phyloP scores from a whole-genome alignment of 2,329 filamentous ascomycete species.

The Clonostachys solani region DNA sequence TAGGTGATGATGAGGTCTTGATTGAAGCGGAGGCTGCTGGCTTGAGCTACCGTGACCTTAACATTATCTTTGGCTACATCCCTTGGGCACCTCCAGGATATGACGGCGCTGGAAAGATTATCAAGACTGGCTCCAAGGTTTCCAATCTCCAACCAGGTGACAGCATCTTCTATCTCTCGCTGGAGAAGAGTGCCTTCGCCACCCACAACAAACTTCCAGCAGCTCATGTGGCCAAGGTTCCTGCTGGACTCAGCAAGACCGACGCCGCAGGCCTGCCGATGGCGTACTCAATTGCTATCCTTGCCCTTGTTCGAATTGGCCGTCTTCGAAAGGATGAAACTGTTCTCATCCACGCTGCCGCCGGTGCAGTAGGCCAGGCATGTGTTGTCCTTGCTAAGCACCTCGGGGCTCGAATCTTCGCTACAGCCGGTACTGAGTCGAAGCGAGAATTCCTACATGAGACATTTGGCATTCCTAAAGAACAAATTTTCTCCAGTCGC shows the following conservation, averaged over 20 bases:
- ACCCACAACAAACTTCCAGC: slow-evolving; percentile 10
- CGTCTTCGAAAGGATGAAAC: slow-evolving; percentile 21
- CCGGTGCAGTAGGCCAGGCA: slow-evolving; percentile 18
- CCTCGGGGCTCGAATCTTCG: slow-evolving; percentile 14
- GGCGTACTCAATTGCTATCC: slow-evolving; percentile 3
- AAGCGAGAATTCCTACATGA: slow-evolving; percentile 19
- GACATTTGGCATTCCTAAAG: slow-evolving; percentile 18
- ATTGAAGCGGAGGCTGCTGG: slow-evolving; percentile 4
- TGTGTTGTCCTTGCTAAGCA: slow-evolving; percentile 13
- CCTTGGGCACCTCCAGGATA: slow-evolving; percentile 30
- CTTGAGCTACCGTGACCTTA: slow-evolving; percentile 18
- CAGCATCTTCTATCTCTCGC: slow-evolving; percentile 7
- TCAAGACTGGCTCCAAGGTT: slow-evolving; percentile 8
- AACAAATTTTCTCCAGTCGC: slow-evolving; percentile 18
- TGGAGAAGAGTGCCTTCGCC: slow-evolving; percentile 13
- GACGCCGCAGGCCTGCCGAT: slow-evolving; percentile 15
- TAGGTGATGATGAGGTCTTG: slow-evolving; percentile 5
- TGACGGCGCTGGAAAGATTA: slow-evolving; percentile 12
- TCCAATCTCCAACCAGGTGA: slow-evolving; percentile 7
- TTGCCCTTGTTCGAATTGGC: slow-evolving; percentile 6
- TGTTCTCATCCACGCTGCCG: slow-evolving; percentile 20
- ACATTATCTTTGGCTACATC: slow-evolving; percentile 24
- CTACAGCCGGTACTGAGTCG: slow-evolving; percentile 16
- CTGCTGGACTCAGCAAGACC: slow-evolving; percentile 3
- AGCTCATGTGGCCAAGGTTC: neutral